Base-by-base conservation (phyloP, 345 rosid genomes). In the Dipteronia sinensis region DNA sequence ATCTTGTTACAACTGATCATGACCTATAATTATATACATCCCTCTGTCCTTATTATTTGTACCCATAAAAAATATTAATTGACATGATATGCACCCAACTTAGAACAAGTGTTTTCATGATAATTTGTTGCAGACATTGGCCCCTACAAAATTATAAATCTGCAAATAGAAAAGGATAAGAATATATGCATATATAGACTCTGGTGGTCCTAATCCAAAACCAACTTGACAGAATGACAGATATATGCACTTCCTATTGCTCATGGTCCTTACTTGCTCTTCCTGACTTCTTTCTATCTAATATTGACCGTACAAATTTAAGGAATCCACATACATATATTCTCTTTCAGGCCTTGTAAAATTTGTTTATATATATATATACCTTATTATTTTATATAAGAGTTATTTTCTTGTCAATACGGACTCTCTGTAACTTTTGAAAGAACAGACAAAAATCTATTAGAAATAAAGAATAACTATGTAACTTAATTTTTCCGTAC, bases 131-230 rank as follows among this genome's bases (percentile, higher is more conserved):
- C 27, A 40, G 47, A 17, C 5, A 49, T 49, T 53, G 58, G 58
- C 61, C 65, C 69, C 56, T 72, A 7, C 67, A 15, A 56, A 53
- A 3, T 29, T 17, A 23, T 9, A 64, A 68, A 34, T 72, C 6
- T 19, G 10, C 12, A 69, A 74, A 74, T 59, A 42, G 8, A 44
- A 40, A 31, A 67, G 82, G 86, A 77, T 78, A 80, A 80, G 84
- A 34, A 49, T 72, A 47, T n/a, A n/a, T n/a, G n/a, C 46, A 13
- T 19, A 38, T 31, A 10, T 19, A 63, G 69, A 71, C 46, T 49
- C 58, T 10, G 29, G 79, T 71, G 83, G 82, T 63, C 38, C 29
- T 78, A 22, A 55, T 73, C 66, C 20, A 71, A 53, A 47, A 71
- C 65, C 67, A 53, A 66, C 31, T 31, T 59, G 31, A 61, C n/a